Evolutionary conservation across 1,139 yeast genomes (phyloP).

Genomic region (Pichiaceae sp.): DNA sequence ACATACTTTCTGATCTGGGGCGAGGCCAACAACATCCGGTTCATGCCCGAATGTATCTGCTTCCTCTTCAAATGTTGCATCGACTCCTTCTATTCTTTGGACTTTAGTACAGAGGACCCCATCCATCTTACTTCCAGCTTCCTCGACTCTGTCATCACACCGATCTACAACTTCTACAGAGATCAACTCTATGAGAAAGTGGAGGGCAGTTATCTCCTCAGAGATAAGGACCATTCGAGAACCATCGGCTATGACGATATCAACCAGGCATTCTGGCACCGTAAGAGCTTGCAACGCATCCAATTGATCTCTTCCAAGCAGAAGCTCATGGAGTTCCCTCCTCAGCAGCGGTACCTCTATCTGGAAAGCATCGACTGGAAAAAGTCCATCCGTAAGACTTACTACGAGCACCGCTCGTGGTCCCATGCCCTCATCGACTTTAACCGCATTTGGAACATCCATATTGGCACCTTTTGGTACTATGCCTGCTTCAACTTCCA

Average conservation of each 20-base stretch:
- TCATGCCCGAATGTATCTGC: slow-evolving; percentile 80
- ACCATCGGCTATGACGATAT: slow-evolving; percentile 58
- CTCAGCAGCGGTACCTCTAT: slow-evolving; percentile 37
- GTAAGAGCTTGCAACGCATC: slow-evolving; percentile 39
- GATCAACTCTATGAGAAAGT: slow-evolving; percentile 37
- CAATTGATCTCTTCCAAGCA: slow-evolving; percentile 28
- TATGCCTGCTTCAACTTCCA: slow-evolving; percentile 47
- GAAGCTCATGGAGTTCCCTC: slow-evolving; percentile 33
- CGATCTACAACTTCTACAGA: slow-evolving; percentile 56
- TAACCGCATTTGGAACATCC: slow-evolving; percentile 57
- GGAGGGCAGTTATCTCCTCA: slow-evolving; percentile 31
- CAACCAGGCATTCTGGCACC: slow-evolving; percentile 54
- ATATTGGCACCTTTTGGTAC: slow-evolving; percentile 51
- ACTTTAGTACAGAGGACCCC: slow-evolving; percentile 22
- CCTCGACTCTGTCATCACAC: slow-evolving; percentile 65
- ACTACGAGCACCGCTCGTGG: slow-evolving; percentile 52
- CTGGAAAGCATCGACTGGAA: slow-evolving; percentile 41
- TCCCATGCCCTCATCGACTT: slow-evolving; percentile 47
- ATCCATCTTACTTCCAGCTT: slow-evolving; percentile 26
- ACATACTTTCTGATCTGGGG: slow-evolving; percentile 79
- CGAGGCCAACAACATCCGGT: slow-evolving; percentile 75
- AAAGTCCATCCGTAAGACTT: slow-evolving; percentile 45
- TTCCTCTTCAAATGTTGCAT: slow-evolving; percentile 72
- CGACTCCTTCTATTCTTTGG: slow-evolving; percentile 44
- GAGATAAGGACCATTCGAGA: slow-evolving; percentile 44